Conservation (phyloP, 495 filamentous ascomycete genomes). For the Penicillium longicatenatum region DNA sequence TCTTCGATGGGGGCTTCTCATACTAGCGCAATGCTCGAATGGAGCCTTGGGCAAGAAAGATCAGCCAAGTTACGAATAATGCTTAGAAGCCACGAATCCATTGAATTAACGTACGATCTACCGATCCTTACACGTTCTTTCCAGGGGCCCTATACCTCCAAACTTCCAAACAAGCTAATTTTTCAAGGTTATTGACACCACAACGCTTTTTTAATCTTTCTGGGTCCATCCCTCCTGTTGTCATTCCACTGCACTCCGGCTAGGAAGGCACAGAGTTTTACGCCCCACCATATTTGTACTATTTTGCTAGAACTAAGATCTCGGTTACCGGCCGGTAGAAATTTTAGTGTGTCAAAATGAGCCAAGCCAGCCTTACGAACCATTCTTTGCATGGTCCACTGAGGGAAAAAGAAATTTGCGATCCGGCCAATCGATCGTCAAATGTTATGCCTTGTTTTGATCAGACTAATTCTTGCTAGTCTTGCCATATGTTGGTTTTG, state of each 20-base stretch:
- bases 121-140: background rate
- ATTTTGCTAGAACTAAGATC: background rate
- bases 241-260: background rate
- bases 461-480: background rate
- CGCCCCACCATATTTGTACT: background rate
- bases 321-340: constrained; percentile 7
- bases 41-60: background rate
- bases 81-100: background rate
- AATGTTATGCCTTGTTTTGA: constrained; percentile 6
- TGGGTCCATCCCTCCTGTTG: too few species aligned
- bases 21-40: background rate
- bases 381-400: background rate
- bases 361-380: constrained; percentile 8
- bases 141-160: too few species aligned
- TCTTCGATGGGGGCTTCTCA: background rate
- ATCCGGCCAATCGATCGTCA: constrained; percentile 6
- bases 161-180: too few species aligned
- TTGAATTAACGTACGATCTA: background rate
- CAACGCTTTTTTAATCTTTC: too few species aligned
- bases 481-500: background rate
- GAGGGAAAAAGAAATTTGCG: constrained; percentile 1
- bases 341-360: background rate
- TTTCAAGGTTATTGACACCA: too few species aligned
- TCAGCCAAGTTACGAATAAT: background rate
- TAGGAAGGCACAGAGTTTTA: background rate